Evolutionary conservation across 148 eudicot genomes (phyloP), one percentile per base, ranked within the genome.

Genomic region (Persicaria maculosa): DNA sequence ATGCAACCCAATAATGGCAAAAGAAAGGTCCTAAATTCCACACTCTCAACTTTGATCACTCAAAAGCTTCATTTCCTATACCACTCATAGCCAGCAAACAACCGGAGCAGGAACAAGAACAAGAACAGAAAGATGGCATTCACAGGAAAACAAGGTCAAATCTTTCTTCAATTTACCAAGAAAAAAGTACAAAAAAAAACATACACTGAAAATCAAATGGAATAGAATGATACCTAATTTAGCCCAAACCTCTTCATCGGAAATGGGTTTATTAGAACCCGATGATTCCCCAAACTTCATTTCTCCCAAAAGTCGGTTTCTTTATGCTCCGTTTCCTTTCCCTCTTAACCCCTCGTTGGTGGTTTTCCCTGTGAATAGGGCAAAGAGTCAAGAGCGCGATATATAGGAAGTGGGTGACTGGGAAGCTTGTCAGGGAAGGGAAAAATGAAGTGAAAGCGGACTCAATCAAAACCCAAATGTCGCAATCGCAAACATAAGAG

Each of bases 221-320:
- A 44, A 62, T 46, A 50, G 7, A 44, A 45, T 67, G 6, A 7
- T 78, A 86, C 89, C 89, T 43, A 86, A 82, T 80, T 84, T 86
- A 61, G 86, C 85, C 89, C 89, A 86, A 52, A 82, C 77, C 77
- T 86, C 85, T 55, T 74, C 76, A 8, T 65, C 70, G 19, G 15
- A 4, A 25, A 78, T 52, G 61, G 81, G 73, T 12, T 78, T 81
- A 65, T 14, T 65, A 22, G 82, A 80, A 57, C 82, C 77, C 72
- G 89, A 86, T 52, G 82, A 72, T 76, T 86, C 84, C 44, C 89
- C 89, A 64, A 73, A 78, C 76, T 84, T 85, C 89, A 83, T 86
- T 52, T 45, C 25, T 31, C 15, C 47, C 52, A 70, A 44, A 50
- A 48, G 57, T 54, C 12, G 45, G 1, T 31, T 50, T 55, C 54